Base-by-base conservation (phyloP, 2,329 filamentous ascomycete genomes). In the Trichoderma hamatum region DNA sequence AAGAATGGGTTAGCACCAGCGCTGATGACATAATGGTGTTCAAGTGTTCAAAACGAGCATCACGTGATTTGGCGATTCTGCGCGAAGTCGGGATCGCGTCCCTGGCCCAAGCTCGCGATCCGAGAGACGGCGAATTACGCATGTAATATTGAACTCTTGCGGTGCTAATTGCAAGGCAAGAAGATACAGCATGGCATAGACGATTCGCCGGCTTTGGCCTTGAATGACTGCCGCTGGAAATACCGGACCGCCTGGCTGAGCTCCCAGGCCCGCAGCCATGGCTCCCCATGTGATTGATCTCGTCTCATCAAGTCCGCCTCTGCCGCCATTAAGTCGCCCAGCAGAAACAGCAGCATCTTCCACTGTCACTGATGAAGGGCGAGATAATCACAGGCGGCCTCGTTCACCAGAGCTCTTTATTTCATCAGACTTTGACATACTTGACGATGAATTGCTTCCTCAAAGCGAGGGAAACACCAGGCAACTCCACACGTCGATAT, bases 271-370 rank as follows among this genome's bases (percentile, higher is more conserved):
- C 21, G 24, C 49, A 39, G 19, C 51, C n/a, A 80, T 80, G 78
- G 72, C 75, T 9, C 71, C 73, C 2, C 73, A 79, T 14, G 72
- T 81, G 34, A 80, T 81, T 65, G 77, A 80, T 69, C 77, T 81
- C 30, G 72, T 80, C 24, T 81, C 79, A 19, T 81, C 79, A 10
- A 81, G 79, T 30, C 79, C 79, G 6, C 68, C 72, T 52, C 63
- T 65, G 11, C 58, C 65, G 32, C 34, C 66, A 14, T 34, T 32
- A 14, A 30, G 2, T 24, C 30, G 64, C 28, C 67, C 51, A 0
- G n/a, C 46, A 58, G 43, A 43, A 67, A 39, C 14, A 34, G 46
- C 59, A 49, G 19, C 16, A 30, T n/a, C 49, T n/a, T 10, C 49
- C 30, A 21, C 19, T 28, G 7, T 30, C 5, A 1, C 28, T 2